phyloP scores from a whole-genome alignment of 1,139 yeast species.

The Hansenula sp. region DNA sequence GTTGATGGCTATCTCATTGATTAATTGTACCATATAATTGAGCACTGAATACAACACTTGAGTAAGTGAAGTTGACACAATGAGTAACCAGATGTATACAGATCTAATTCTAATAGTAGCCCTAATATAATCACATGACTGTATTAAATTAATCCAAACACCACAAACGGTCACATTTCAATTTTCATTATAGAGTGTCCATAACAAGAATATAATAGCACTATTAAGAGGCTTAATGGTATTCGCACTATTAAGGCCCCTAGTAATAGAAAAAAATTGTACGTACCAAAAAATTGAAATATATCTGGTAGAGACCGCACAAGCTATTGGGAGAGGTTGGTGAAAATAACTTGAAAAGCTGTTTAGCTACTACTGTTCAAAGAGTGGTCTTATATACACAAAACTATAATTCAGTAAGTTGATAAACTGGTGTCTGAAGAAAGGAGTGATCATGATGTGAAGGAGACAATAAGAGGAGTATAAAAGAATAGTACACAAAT shows the following conservation, averaged over 20 bases:
- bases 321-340: background rate
- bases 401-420: slow-evolving; percentile 1
- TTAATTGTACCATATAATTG: too few relatives aligned
- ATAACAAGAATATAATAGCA: too few relatives aligned
- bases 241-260: background rate
- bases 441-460: background rate
- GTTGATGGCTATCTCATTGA: too few relatives aligned
- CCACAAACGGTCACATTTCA: background rate
- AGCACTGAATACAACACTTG: too few relatives aligned
- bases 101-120: background rate
- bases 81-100: background rate
- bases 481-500: too few relatives aligned
- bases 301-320: background rate
- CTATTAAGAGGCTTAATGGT: too few relatives aligned
- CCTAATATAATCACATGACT: background rate
- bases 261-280: too few relatives aligned
- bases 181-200: too few relatives aligned
- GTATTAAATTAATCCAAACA: background rate
- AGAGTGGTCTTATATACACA: background rate
- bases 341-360: slow-evolving; percentile 1
- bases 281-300: too few relatives aligned
- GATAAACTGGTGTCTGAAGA: background rate
- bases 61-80: too few relatives aligned
- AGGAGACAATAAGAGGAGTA: background rate
- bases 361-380: background rate